Evolutionary conservation across 345 rosid species (phyloP), one percentile per base, ranked within the genome.

Genomic region (Excoecaria cochinchinensis): DNA sequence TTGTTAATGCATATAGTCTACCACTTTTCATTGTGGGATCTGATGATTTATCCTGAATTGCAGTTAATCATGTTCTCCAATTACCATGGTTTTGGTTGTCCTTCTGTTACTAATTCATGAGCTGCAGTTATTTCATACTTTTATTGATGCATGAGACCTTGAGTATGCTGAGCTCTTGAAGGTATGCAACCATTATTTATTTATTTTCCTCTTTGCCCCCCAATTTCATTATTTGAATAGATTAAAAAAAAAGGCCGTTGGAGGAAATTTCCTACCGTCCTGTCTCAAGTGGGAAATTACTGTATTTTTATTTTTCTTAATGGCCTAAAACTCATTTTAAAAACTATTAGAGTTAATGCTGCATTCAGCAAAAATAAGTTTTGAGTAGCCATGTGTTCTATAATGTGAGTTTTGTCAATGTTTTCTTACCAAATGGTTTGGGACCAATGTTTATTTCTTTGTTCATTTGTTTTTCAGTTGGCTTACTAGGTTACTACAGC

Each of bases 91-190:
- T 73, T 76, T 71, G 8, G 73, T 65, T 68, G 66, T 60, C 70
- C 44, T 75, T 51, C n/a, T 73, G 73, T 70, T 75, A 67, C 66
- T 78, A 78, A 75, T 65, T 82, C 75, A 55, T 67, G 82, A 77
- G 84, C 83, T 78, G 58, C 79, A 69, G 78, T 74, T 78, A 47
- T 81, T 78, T 81, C 76, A 42, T 68, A 65, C 44, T 31, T 67
- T 38, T 75, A 47, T 51, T 66, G 60, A 77, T 74, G 72, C 52
- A 65, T 0, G 46, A 79, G 67, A 67, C 57, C 65, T 71, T 16
- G 55, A 62, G 74, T 56, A 63, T 44, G 60, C 48, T 60, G 66
- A 66, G 80, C 70, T 78, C 79, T 74, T 78, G 76, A 82, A 85
- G 90, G 88, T 87, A 78, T 56, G 76, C 61, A 63, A 22, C 36